Percentiles rank a stretch among this genome's conserved stretches.
These are phyloP conservation scores for Solanum hybrid DNA, from an alignment of 305 asterid species.

Conservation along the genomic window DNA sequence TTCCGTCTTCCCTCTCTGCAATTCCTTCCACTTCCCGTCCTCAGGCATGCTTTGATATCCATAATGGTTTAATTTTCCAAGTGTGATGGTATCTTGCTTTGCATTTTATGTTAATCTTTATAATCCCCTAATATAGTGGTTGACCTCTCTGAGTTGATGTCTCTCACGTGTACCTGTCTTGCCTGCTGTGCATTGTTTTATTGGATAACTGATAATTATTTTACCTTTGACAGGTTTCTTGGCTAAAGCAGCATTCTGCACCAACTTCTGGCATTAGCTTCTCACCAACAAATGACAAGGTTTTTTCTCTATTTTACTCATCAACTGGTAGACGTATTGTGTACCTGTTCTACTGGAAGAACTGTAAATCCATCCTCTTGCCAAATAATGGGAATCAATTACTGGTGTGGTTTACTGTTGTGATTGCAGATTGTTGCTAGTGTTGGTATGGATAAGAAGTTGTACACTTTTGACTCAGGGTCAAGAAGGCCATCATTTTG, in stretches of 20 bases:
- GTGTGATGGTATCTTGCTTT: background rate
- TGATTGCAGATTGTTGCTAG: constrained; percentile 80
- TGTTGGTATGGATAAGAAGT: constrained; percentile 94
- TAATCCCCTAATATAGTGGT: background rate
- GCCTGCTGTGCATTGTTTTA: background rate
- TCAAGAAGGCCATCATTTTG: constrained; percentile 78
- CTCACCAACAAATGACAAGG: constrained; percentile 98
- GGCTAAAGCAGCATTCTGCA: constrained; percentile 97
- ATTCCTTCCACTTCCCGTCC: background rate
- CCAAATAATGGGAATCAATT: constrained; percentile 3
- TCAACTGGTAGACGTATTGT: background rate
- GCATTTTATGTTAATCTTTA: background rate
- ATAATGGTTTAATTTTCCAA: background rate
- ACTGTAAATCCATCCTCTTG: constrained; percentile 5
- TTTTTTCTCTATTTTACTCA: constrained; percentile 20
- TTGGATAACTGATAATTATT: background rate
- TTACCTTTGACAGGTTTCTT: constrained; percentile 59
- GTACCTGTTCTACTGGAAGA: background rate
- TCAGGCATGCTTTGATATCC: background rate
- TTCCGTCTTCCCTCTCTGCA: background rate
- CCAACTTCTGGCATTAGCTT: constrained; percentile 92
- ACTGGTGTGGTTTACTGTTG: constrained; percentile 8
- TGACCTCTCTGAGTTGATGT: background rate
- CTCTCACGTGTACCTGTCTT: background rate
- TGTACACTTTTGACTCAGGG: constrained; percentile 83